Evolutionary conservation across 345 rosid species (phyloP).

Genomic region (Garcia nutans): DNA sequence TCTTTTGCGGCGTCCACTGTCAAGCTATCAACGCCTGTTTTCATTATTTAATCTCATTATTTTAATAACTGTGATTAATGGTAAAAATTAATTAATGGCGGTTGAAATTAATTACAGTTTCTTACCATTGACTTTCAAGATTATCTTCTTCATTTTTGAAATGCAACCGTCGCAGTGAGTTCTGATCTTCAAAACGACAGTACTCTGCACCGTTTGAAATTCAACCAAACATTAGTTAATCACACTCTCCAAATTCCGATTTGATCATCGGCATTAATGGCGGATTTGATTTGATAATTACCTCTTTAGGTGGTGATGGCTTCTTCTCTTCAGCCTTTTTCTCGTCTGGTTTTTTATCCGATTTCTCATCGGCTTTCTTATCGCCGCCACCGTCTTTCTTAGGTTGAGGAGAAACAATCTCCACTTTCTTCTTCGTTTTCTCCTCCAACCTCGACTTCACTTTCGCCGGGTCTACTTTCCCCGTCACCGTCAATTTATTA

Average conservation of each 20-base stretch:
- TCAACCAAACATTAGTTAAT: not conserved
- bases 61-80: not conserved
- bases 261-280: not conserved
- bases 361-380: constrained; percentile 35
- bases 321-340: constrained; percentile 29
- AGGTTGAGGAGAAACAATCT: constrained; percentile 32
- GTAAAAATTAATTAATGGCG: no score
- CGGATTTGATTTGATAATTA: not conserved
- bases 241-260: not conserved
- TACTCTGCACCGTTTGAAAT: constrained; percentile 29
- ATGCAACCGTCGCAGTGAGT: constrained; percentile 48
- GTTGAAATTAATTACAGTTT: no score
- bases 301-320: constrained; percentile 31
- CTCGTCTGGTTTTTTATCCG: constrained; percentile 29
- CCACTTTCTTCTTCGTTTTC: constrained; percentile 33
- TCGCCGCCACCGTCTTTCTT: constrained; percentile 35
- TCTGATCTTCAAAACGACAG: constrained; percentile 41
- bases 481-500: constrained; percentile 42
- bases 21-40: constrained; percentile 64
- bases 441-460: constrained; percentile 34
- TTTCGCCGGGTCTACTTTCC: constrained; percentile 41
- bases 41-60: not conserved
- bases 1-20: constrained; percentile 58
- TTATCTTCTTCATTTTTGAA: constrained; percentile 31
- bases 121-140: constrained; percentile 38